These are phyloP conservation scores for Cladosporium colombiae DNA, from an alignment of 2,329 filamentous ascomycete genomes.

Conservation along the genomic window DNA sequence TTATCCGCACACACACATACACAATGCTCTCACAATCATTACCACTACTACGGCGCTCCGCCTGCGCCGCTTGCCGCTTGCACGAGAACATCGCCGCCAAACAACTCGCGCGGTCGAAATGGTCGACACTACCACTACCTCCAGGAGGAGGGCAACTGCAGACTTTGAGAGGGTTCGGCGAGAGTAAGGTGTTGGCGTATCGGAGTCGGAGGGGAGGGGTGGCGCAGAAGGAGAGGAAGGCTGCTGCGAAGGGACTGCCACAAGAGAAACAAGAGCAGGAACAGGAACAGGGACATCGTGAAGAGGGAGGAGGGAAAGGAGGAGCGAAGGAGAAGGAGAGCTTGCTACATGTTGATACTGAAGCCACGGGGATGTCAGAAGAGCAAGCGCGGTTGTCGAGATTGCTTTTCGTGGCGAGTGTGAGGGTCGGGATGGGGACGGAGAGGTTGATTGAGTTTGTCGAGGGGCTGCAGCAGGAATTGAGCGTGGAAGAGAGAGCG, in stretches of 20 bases:
- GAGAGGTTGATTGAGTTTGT: conserved; percentile 12
- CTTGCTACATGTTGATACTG: background rate
- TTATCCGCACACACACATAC: no score
- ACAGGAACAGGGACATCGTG: background rate
- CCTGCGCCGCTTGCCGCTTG: conserved; percentile 25
- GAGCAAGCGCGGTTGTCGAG: conserved; percentile 6
- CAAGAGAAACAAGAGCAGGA: background rate
- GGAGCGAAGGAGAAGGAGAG: background rate
- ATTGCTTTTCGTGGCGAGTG: conserved; percentile 2
- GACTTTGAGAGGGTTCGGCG: conserved; percentile 1
- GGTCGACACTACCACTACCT: background rate
- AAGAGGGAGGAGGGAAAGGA: background rate
- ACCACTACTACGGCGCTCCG: conserved; percentile 1
- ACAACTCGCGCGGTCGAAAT: conserved; percentile 20
- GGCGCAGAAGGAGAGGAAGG: background rate
- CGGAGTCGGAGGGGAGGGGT: conserved; percentile 1
- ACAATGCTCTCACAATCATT: conserved; percentile 6
- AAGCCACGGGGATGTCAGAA: background rate
- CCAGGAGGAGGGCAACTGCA: background rate
- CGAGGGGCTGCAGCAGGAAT: conserved; percentile 3
- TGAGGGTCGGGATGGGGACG: conserved; percentile 6
- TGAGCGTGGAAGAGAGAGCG: conserved; percentile 14
- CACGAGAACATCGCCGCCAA: conserved; percentile 24
- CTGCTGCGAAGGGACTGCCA: background rate
- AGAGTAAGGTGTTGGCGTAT: background rate